These are phyloP conservation scores for Auriscalpium microsporum DNA, from an alignment of 768 basidiomycete genomes.

Conservation along the genomic window DNA sequence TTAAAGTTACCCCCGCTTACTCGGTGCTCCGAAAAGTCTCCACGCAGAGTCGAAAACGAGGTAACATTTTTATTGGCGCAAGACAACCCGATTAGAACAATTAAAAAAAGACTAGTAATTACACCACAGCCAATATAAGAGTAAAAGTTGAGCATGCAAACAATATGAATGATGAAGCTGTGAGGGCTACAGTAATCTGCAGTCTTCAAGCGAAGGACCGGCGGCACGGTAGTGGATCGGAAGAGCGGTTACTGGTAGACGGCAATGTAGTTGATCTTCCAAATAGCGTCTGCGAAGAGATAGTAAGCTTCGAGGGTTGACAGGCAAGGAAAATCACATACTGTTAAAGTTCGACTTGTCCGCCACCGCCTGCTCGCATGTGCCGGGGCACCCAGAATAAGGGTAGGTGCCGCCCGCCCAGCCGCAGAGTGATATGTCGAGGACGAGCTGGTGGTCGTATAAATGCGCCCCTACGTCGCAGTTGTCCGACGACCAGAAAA, in stretches of 20 bases:
- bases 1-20: too few species aligned
- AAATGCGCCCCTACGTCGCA: slow-evolving; percentile 2
- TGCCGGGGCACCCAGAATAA: slow-evolving; percentile 1
- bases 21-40: too few species aligned
- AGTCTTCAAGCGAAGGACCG: too few species aligned
- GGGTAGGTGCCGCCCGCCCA: slow-evolving; percentile 3
- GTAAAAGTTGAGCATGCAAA: too few species aligned
- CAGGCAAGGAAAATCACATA: not conserved
- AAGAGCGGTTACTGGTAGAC: slow-evolving; percentile 1
- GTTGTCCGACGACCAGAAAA: not conserved
- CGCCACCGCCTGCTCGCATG: not conserved
- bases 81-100: too few species aligned
- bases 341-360: not conserved
- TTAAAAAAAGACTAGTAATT: too few species aligned
- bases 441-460: not conserved
- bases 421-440: slow-evolving; percentile 8
- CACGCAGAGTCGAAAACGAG: too few species aligned
- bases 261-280: slow-evolving; percentile 4
- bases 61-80: too few species aligned
- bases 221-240: too few species aligned
- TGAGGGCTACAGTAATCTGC: too few species aligned
- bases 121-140: too few species aligned
- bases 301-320: not conserved
- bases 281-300: slow-evolving; percentile 1
- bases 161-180: too few species aligned